A percentile compares a stretch with the other conserved stretches of the same genome.
Evolutionary conservation across 192 early-diverging fungal genomes (phyloP).

Genomic region (Linnemannia zychae): DNA sequence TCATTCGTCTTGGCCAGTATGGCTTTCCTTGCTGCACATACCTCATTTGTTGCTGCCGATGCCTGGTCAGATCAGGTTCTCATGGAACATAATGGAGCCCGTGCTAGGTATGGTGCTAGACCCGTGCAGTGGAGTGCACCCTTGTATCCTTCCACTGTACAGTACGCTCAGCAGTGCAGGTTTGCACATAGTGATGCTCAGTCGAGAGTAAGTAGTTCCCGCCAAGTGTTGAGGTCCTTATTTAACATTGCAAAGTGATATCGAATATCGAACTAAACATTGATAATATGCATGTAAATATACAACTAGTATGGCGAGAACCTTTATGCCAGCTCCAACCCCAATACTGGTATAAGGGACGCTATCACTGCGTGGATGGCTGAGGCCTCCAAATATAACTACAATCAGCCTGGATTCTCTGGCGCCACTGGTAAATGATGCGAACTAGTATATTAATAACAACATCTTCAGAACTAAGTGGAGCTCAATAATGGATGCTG

Average conservation of each 20-base stretch:
- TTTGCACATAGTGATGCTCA: slow-evolving; percentile 7
- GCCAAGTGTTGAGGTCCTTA: too few species aligned
- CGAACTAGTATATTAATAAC: neutral
- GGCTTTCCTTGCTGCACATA: slow-evolving; percentile 15
- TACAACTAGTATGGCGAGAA: slow-evolving; percentile 24
- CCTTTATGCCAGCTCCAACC: neutral
- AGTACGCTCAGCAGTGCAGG: slow-evolving; percentile 5
- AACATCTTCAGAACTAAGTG: too few species aligned
- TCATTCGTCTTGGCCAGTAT: slow-evolving; percentile 10
- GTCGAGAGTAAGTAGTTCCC: neutral
- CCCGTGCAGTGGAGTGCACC: slow-evolving; percentile 13
- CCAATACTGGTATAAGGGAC: neutral
- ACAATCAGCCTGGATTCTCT: slow-evolving; percentile 10
- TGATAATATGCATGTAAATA: neutral
- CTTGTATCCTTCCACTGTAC: slow-evolving; percentile 5
- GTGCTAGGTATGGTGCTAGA: slow-evolving; percentile 11
- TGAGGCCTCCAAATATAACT: slow-evolving; percentile 12
- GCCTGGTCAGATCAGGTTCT: slow-evolving; percentile 15
- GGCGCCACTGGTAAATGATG: slow-evolving; percentile 11
- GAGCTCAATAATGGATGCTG: neutral
- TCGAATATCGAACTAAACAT: neutral
- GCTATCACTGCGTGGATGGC: slow-evolving; percentile 10
- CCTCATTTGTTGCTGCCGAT: neutral
- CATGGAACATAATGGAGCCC: neutral
- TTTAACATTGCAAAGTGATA: neutral